Base-by-base conservation (phyloP, 169 alveolate species). In the Babesia divergens region DNA sequence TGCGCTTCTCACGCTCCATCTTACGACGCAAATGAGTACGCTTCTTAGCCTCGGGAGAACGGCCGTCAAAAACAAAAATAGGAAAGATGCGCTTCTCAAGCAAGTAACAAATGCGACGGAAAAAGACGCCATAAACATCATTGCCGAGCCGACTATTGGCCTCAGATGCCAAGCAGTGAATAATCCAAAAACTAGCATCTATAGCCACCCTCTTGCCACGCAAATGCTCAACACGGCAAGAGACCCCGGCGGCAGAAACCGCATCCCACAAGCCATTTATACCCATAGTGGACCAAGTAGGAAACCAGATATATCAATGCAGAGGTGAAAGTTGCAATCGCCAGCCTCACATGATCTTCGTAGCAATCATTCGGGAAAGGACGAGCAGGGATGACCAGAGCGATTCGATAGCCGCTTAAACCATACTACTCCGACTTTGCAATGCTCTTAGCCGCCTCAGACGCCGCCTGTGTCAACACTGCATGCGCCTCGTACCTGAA, bases 1-100 rank as follows among this genome's bases (percentile, higher is more conserved):
- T 70, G 16, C 50, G 74, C 49, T 47, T 50, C 16, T 60, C 67
- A n/a, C 68, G 50, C 0, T 51, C 66, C 71, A 84, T 49, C 35
- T 91, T 89, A 62, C 98, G 82, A 53, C 56, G 70, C 76, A 86
- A 72, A 34, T 92, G 49, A 11, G 96, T 91, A 59, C 88, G 86
- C 32, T 83, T 85, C 80, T 94, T 94, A 32, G 93, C 83, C 22
- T 80, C 92, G 3, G 98, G 98, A 0, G 98, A 88, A 18, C 74
- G 71, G 3, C 98, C 98, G 74, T 94, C 98, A 65, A 94, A 94
- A 1, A 94, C 95, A 67, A 94, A 88, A 14, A 94, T 93, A 0
- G 98, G 98, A 37, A 83, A 86, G 26, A 94, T 91, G 11, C 95
- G 94, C 74, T 89, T 89, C 80, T 87, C 94, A 16, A 94, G 75